Evolutionary conservation across 192 early-diverging fungal genomes (phyloP), one percentile per base, ranked within the genome.

Genomic region (Entomortierella parvispora): DNA sequence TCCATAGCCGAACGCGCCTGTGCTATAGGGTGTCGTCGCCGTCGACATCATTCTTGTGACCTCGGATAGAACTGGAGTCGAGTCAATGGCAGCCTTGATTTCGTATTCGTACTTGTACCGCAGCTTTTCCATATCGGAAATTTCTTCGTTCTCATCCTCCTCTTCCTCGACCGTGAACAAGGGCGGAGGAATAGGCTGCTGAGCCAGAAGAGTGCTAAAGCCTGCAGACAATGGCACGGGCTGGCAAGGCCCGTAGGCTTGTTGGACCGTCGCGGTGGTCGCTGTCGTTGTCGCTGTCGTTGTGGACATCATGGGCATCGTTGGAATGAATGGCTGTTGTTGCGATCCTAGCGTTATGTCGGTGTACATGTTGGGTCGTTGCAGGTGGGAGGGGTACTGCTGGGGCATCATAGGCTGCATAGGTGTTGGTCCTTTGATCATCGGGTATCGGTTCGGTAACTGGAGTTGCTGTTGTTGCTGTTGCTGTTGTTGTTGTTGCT

Each of bases 31-130:
- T 14, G 71, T 54, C 12, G 58, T 22, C 17, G 55, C 28, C 64
- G n/a, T n/a, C n/a, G n/a, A n/a, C 5, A 68, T 77, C 48, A 68
- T 59, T 54, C 66, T 76, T 51, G 65, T 56, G 25, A 76, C 72
- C 25, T 76, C 72, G 7, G 58, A 54, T 34, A 76, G 32, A 31
- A 76, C 72, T 18, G 72, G 72, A 1, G 72, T 68, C 18, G 74
- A 77, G 31, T 77, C 65, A 32, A 77, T 77, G 1, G 74, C 74
- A 17, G 74, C 65, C 55, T 77, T 77, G 66, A 77, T 77, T n/a
- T 77, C 66, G 33, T 77, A 77, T 29, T 77, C 74, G 28, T 77
- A 77, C 52, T 77, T 68, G 61, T 77, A 77, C 4, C 74, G 65
- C 48, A 77, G 25, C 55, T 77, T 77, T 44, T 77, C 74, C 74